Evolutionary conservation across 2,329 filamentous ascomycete genomes (phyloP).

Genomic region (Microcera coccophila): DNA sequence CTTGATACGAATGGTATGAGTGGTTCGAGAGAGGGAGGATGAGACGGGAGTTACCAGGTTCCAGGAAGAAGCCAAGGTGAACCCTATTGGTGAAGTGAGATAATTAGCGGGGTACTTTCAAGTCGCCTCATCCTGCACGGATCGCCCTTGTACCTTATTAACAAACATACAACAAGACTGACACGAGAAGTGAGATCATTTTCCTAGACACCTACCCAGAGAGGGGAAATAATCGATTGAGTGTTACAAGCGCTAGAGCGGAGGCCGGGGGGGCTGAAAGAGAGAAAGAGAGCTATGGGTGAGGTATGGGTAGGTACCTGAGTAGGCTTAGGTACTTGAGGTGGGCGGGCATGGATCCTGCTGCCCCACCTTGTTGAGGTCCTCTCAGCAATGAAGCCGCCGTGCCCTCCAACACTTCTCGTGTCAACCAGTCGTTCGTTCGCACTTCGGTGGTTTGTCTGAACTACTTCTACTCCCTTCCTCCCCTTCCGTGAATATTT

Average conservation of each 20-base stretch:
- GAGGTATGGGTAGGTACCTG: too few relatives aligned
- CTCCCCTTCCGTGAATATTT: slow-evolving; percentile 2
- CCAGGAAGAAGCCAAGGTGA: neutral
- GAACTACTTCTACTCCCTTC: slow-evolving; percentile 1
- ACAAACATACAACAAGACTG: neutral
- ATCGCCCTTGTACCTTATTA: slow-evolving; percentile 11
- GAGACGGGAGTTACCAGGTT: neutral
- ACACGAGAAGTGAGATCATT: slow-evolving; percentile 19
- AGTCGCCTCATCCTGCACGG: neutral
- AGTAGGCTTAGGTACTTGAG: too few relatives aligned
- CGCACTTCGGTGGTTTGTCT: neutral
- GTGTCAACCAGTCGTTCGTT: slow-evolving; percentile 6
- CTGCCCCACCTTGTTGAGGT: slow-evolving; percentile 21
- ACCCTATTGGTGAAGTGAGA: slow-evolving; percentile 9
- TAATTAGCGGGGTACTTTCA: slow-evolving; percentile 16
- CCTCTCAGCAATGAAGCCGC: slow-evolving; percentile 7
- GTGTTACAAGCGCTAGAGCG: too few relatives aligned
- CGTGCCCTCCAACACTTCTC: neutral
- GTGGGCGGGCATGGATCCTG: too few relatives aligned
- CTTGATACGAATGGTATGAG: neutral
- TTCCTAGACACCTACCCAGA: too few relatives aligned
- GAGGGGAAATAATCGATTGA: too few relatives aligned
- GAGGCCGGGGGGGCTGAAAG: too few relatives aligned
- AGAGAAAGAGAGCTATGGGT: too few relatives aligned
- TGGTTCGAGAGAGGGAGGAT: neutral